Conservation (phyloP, 1,284 basidiomycete species). For the Sporisorium iseilematis-ciliati region DNA sequence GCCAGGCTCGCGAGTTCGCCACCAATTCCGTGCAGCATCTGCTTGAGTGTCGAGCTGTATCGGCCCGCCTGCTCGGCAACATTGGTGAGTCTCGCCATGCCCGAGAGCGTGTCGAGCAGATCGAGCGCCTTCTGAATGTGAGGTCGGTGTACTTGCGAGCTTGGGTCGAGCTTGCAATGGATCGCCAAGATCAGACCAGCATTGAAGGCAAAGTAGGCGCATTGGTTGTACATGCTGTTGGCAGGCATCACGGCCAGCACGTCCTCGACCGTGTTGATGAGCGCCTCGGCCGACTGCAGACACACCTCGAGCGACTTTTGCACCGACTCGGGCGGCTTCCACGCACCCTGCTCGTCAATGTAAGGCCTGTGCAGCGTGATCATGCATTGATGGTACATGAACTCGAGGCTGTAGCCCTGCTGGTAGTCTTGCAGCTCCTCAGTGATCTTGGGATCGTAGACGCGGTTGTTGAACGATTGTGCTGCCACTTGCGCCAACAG, state of each 20-base stretch:
- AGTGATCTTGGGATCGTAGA: conserved; percentile 44
- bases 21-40: conserved; percentile 48
- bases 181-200: conserved; percentile 56
- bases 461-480: conserved; percentile 30
- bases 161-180: conserved; percentile 51
- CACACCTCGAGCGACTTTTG: conserved; percentile 57
- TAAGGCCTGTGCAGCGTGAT: conserved; percentile 60
- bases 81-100: conserved; percentile 47
- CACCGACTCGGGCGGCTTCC: conserved; percentile 55
- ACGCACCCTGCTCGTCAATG: conserved; percentile 55
- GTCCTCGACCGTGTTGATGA: conserved; percentile 53
- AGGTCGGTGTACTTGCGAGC: conserved; percentile 48
- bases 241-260: conserved; percentile 40
- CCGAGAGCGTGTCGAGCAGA: conserved; percentile 44
- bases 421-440: conserved; percentile 51
- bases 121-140: conserved; percentile 60
- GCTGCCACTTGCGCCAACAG: conserved; percentile 30
- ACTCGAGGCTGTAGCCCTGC: conserved; percentile 53
- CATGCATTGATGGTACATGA: conserved; percentile 56
- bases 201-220: conserved; percentile 58
- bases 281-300: conserved; percentile 50
- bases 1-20: conserved; percentile 39
- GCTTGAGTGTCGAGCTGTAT: conserved; percentile 57
- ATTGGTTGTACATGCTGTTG: conserved; percentile 53
- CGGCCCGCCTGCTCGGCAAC: conserved; percentile 58